Evolutionary conservation across 345 rosid genomes (phyloP), one percentile per base, ranked within the genome.

Genomic region (Alliaria petiolata): DNA sequence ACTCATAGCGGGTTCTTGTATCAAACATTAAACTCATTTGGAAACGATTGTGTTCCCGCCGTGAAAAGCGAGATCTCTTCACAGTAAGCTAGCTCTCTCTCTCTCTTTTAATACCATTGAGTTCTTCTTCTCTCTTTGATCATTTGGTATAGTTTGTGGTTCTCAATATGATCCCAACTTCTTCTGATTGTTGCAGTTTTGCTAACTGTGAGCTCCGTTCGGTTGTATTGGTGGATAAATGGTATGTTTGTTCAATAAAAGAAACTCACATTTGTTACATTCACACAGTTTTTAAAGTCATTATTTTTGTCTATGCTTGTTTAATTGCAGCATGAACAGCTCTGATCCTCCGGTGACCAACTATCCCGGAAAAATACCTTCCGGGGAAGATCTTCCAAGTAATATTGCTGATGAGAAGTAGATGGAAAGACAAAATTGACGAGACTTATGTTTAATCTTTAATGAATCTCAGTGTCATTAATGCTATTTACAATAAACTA

Each of bases 151-250:
- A 16, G 16, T 65, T 76, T 19, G 8, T 38, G n/a, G 28, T 17
- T 74, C 33, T 71, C 16, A 26, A 8, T 25, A 62, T n/a, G n/a
- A n/a, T n/a, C 11, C 28, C 1, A 3, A 57, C n/a, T 52, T n/a
- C 22, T 14, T 71, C 28, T 28, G 14, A 25, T 35, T 15, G 67
- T 34, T 75, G 83, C 86, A 91, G 95, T 55, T 89, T 91, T 55
- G 75, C 80, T 0, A 91, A 91, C 34, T 85, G 97, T 65, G 91
- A 87, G 84, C 91, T 87, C 22, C 91, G 91, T 2, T 89, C 97
- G 0, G 17, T 86, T 78, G 82, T 81, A 65, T 31, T 85, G 13
- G 82, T 85, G 10, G 86, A 91, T 58, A 82, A 77, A 80, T 67
- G 90, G 91, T 89, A 55, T 79, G 85, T 53, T 62, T 45, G 8